Percentiles rank a stretch among this genome's conserved stretches.
Conservation (phyloP, 805 yeast genomes). For the Yarrowia deformans region DNA sequence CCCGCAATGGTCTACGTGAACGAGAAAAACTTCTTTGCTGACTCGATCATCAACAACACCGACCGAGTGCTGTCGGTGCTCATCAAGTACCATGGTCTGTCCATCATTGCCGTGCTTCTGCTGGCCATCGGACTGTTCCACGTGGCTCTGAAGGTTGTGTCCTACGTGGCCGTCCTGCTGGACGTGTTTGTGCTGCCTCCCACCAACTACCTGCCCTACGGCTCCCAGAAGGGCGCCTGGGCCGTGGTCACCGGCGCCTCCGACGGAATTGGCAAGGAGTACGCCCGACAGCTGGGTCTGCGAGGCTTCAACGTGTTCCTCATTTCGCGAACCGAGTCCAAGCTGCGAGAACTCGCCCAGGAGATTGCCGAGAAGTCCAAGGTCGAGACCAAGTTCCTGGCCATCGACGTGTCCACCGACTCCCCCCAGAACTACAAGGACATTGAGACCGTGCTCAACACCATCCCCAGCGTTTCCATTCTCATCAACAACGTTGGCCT, state of each 20-base stretch:
- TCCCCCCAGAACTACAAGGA: conserved; percentile 61
- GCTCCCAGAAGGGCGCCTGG: conserved; percentile 77
- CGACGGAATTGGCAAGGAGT: conserved; percentile 97
- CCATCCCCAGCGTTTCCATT: conserved; percentile 66
- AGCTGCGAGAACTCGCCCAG: conserved; percentile 68
- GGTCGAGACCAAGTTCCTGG: conserved; percentile 70
- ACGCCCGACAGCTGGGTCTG: conserved; percentile 81
- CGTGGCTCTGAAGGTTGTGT: conserved; percentile 59
- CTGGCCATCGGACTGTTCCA: conserved; percentile 62
- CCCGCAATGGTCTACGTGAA: conserved; percentile 29
- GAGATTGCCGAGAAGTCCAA: conserved; percentile 67
- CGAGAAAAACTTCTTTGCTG: conserved; percentile 26
- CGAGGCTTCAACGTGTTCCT: conserved; percentile 84
- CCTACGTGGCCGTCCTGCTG: conserved; percentile 60
- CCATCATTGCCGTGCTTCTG: conserved; percentile 38
- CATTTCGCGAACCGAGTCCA: conserved; percentile 82
- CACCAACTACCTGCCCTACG: conserved; percentile 63
- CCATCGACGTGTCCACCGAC: conserved; percentile 81
- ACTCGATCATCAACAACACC: conserved; percentile 20
- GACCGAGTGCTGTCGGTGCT: conserved; percentile 13
- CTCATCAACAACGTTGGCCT: conserved; percentile 93
- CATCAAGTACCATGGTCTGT: conserved; percentile 38
- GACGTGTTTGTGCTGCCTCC: conserved; percentile 70
- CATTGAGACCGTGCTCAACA: conserved; percentile 57
- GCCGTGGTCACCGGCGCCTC: conserved; percentile 98